A percentile compares a stretch with the other conserved stretches of the same genome.
These are phyloP conservation scores for Penicillium canescens DNA, from an alignment of 495 filamentous ascomycete species.

Conservation along the genomic window DNA sequence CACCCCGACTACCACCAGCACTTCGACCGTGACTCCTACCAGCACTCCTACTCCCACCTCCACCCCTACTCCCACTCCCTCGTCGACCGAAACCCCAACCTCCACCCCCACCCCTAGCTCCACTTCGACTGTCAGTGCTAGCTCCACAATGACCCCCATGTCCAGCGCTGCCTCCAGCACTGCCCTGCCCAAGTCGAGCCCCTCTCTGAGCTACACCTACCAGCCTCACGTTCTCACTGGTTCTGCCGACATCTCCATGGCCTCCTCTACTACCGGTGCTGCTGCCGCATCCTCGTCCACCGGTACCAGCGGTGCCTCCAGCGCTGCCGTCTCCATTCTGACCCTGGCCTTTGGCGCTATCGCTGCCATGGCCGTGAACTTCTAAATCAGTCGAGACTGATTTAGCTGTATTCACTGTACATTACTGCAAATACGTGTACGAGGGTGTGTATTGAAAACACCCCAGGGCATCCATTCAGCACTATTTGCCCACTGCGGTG, in stretches of 20 bases:
- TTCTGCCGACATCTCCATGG: slow-evolving; percentile 10
- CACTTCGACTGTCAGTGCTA: slow-evolving; percentile 17
- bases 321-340: slow-evolving; percentile 25
- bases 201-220: slow-evolving; percentile 7
- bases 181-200: slow-evolving; percentile 21
- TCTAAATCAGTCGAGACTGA: slow-evolving; percentile 15
- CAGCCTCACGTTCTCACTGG: slow-evolving; percentile 5
- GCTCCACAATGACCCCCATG: slow-evolving; percentile 27
- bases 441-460: slow-evolving; percentile 12
- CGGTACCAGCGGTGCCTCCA: slow-evolving; percentile 20
- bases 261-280: slow-evolving; percentile 12
- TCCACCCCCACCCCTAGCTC: slow-evolving; percentile 11
- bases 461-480: slow-evolving; percentile 1
- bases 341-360: slow-evolving; percentile 30
- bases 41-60: slow-evolving; percentile 23
- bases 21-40: slow-evolving; percentile 20
- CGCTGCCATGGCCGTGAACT: slow-evolving; percentile 25
- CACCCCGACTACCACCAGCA: slow-evolving; percentile 20
- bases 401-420: slow-evolving; percentile 2
- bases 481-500: not conserved
- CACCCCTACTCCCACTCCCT: slow-evolving; percentile 12
- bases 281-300: slow-evolving; percentile 11
- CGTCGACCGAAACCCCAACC: slow-evolving; percentile 7
- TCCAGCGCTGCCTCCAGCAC: slow-evolving; percentile 38
- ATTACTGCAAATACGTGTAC: slow-evolving; percentile 5